phyloP scores from a whole-genome alignment of 2,329 filamentous ascomycete genomes.

The Colletotrichum sojae region DNA sequence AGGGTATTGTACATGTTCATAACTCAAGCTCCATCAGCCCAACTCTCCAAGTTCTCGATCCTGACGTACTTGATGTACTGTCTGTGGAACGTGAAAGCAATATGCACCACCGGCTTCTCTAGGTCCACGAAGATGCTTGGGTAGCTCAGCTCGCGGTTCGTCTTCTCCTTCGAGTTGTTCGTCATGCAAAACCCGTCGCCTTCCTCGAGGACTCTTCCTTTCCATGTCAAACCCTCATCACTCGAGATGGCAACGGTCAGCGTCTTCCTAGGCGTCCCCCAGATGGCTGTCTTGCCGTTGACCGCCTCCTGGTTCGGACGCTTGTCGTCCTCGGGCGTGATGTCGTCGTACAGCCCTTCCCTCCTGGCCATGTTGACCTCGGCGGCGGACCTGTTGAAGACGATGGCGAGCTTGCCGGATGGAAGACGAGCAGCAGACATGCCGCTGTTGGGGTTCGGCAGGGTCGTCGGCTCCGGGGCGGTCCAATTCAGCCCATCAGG shows the following conservation, averaged over 20 bases:
- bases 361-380: slow-evolving; percentile 50
- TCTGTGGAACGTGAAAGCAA: slow-evolving; percentile 59
- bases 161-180: slow-evolving; percentile 57
- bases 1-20: neutral
- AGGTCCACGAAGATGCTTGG: slow-evolving; percentile 55
- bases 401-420: slow-evolving; percentile 52
- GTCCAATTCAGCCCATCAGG: slow-evolving; percentile 56
- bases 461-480: slow-evolving; percentile 49
- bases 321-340: slow-evolving; percentile 56
- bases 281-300: slow-evolving; percentile 56
- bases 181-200: slow-evolving; percentile 62
- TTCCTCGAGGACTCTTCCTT: slow-evolving; percentile 55
- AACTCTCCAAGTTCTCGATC: slow-evolving; percentile 47
- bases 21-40: slow-evolving; percentile 39
- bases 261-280: slow-evolving; percentile 57
- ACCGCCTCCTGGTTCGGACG: slow-evolving; percentile 54
- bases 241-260: slow-evolving; percentile 53
- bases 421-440: slow-evolving; percentile 54
- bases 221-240: slow-evolving; percentile 56
- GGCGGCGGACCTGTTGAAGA: slow-evolving; percentile 58
- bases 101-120: slow-evolving; percentile 45
- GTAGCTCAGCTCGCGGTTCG: slow-evolving; percentile 60
- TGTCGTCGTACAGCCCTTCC: slow-evolving; percentile 60
- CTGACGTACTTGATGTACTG: slow-evolving; percentile 58
- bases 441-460: slow-evolving; percentile 61